Evolutionary conservation across 129 eudicot species (phyloP).

Genomic region (Daucus carota): DNA sequence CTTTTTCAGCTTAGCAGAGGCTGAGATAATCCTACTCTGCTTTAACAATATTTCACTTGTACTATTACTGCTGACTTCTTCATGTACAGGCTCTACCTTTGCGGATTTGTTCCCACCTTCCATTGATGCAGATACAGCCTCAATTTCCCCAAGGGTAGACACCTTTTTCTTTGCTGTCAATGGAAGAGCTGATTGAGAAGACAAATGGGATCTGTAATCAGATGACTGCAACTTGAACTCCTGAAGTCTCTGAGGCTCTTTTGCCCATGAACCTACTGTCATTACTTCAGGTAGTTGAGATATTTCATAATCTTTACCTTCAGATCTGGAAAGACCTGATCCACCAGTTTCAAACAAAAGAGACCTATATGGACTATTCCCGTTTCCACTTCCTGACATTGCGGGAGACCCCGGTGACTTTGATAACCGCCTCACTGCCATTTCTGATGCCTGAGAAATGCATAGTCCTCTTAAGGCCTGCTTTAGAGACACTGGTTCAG

Average conservation of each 20-base stretch:
- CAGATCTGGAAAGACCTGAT: conserved; percentile 25
- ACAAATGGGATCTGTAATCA: conserved; percentile 32
- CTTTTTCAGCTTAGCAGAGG: conserved; percentile 25
- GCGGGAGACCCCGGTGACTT: conserved; percentile 62
- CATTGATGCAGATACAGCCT: conserved; percentile 21
- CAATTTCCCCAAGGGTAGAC: conserved; percentile 16
- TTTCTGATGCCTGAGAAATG: conserved; percentile 97
- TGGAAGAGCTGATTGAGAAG: conserved; percentile 33
- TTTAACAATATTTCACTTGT: conserved; percentile 18
- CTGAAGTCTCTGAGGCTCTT: conserved; percentile 16
- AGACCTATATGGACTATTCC: conserved; percentile 29
- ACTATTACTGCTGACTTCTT: conserved; percentile 16
- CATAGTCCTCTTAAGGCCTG: conserved; percentile 88
- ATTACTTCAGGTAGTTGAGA: conserved; percentile 35
- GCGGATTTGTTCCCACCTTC: conserved; percentile 24
- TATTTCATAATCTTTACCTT: conserved; percentile 27
- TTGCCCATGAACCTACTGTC: conserved; percentile 25
- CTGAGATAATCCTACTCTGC: conserved; percentile 17
- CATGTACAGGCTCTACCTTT: conserved; percentile 18
- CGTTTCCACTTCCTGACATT: conserved; percentile 48
- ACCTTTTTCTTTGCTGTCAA: conserved; percentile 17
- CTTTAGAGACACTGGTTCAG: conserved; percentile 73
- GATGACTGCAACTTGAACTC: conserved; percentile 23
- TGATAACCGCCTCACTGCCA: conserved; percentile 64
- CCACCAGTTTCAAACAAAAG: conserved; percentile 37